These are phyloP conservation scores for Luffa acutangula DNA, from an alignment of 306 rosid species.

Conservation along the genomic window DNA sequence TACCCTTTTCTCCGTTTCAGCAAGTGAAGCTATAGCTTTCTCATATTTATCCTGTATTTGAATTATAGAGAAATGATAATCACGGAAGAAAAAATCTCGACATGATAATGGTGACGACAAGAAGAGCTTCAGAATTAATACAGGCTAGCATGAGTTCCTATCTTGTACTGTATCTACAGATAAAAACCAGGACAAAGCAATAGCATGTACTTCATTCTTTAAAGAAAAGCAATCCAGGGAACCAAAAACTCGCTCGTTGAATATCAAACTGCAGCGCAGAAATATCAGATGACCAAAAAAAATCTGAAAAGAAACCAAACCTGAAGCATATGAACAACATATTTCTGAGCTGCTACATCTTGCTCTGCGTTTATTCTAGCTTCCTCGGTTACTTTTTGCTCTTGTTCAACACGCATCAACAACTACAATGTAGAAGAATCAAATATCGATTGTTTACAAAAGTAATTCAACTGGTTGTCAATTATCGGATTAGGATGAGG, in stretches of 20 bases:
- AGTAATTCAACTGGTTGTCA: conserved; percentile 9
- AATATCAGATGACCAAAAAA: conserved; percentile 8
- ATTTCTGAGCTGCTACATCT: conserved; percentile 67
- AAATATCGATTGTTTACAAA: conserved; percentile 4
- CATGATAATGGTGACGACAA: not conserved
- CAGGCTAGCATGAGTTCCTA: not conserved
- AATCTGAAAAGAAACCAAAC: conserved; percentile 25
- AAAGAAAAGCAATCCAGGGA: not conserved
- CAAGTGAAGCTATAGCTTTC: conserved; percentile 50
- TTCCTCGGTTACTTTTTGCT: conserved; percentile 75
- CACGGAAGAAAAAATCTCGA: not conserved
- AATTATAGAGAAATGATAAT: not conserved
- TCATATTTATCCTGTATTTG: conserved; percentile 81
- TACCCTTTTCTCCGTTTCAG: conserved; percentile 73
- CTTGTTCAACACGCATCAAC: conserved; percentile 66
- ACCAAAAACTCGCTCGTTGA: not conserved
- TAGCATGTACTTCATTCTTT: not conserved
- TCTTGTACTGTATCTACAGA: not conserved
- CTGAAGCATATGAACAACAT: conserved; percentile 59
- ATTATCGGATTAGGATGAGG: not conserved
- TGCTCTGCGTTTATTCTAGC: conserved; percentile 80
- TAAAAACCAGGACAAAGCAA: not conserved
- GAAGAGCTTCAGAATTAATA: not conserved
- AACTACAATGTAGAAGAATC: conserved; percentile 25
- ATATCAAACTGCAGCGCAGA: not conserved